A percentile compares a stretch with the other conserved stretches of the same genome.
Evolutionary conservation across 192 early-diverging fungal genomes (phyloP).

Genomic region (Mortierella hygrophila): DNA sequence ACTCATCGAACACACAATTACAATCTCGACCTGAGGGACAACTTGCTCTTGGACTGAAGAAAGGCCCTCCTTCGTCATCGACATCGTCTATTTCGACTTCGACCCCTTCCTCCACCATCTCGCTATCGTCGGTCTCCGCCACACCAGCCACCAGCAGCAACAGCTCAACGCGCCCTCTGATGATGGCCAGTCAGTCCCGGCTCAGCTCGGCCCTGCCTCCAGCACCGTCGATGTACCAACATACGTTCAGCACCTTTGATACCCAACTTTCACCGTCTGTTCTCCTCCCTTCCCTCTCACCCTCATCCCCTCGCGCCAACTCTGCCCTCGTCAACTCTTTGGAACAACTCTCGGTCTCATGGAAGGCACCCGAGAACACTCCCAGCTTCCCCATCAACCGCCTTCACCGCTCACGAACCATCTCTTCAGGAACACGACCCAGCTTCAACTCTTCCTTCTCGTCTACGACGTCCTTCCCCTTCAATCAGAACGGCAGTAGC

Average conservation of each 20-base stretch:
- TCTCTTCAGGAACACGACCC: constrained; percentile 42
- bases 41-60: constrained; percentile 21
- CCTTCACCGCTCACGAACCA: constrained; percentile 45
- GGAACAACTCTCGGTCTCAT: constrained; percentile 50
- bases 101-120: neutral
- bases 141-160: constrained; percentile 5
- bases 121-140: neutral
- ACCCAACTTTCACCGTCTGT: constrained; percentile 15
- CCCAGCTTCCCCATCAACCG: constrained; percentile 54
- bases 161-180: constrained; percentile 41
- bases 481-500: constrained; percentile 9
- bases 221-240: constrained; percentile 25
- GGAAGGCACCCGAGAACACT: constrained; percentile 52
- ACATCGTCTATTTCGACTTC: neutral
- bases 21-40: constrained; percentile 9
- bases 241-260: neutral
- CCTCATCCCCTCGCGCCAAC: constrained; percentile 41
- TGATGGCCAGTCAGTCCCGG: constrained; percentile 48
- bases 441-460: constrained; percentile 29
- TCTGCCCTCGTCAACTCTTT: constrained; percentile 47
- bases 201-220: constrained; percentile 40
- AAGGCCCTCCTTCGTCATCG: neutral
- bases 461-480: constrained; percentile 10
- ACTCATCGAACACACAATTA: neutral
- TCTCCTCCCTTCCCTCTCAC: constrained; percentile 39